These are phyloP conservation scores for Globisporangium okanoganense DNA, from an alignment of 352 stramenopile genomes.

Conservation along the genomic window DNA sequence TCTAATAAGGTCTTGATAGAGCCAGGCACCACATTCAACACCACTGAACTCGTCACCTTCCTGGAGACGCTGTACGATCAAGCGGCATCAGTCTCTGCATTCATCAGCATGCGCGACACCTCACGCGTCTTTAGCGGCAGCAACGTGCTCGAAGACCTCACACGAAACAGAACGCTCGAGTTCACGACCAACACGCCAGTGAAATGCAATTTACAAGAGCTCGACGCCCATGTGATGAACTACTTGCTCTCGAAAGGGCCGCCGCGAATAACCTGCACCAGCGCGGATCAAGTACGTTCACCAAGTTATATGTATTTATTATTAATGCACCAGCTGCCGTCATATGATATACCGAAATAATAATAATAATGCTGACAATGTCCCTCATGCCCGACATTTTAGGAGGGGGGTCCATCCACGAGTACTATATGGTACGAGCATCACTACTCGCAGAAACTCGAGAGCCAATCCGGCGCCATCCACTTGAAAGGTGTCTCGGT, in stretches of 20 bases:
- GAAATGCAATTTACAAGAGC: not conserved
- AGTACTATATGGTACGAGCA: not conserved
- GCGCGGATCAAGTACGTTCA: not conserved
- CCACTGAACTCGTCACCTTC: too few species aligned
- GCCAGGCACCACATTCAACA: too few species aligned
- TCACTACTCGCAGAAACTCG: not conserved
- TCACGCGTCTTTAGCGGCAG: not conserved
- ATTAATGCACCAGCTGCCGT: too few species aligned
- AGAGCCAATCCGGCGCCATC: slow-evolving; percentile 6
- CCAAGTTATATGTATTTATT: too few species aligned
- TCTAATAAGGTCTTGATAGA: not conserved
- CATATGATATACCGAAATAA: too few species aligned
- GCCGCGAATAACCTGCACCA: too few species aligned
- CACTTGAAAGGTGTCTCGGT: not conserved
- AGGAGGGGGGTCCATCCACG: too few species aligned
- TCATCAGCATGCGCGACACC: not conserved
- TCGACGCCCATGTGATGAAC: not conserved
- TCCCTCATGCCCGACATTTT: too few species aligned
- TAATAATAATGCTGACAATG: too few species aligned
- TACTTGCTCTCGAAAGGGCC: too few species aligned
- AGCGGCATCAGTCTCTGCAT: not conserved
- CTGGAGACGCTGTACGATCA: not conserved
- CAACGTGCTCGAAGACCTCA: not conserved
- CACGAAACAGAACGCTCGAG: not conserved
- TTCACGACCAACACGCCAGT: slow-evolving; percentile 11